Evolutionary conservation across 306 rosid genomes (phyloP).

Genomic region (Vicia sativa): DNA sequence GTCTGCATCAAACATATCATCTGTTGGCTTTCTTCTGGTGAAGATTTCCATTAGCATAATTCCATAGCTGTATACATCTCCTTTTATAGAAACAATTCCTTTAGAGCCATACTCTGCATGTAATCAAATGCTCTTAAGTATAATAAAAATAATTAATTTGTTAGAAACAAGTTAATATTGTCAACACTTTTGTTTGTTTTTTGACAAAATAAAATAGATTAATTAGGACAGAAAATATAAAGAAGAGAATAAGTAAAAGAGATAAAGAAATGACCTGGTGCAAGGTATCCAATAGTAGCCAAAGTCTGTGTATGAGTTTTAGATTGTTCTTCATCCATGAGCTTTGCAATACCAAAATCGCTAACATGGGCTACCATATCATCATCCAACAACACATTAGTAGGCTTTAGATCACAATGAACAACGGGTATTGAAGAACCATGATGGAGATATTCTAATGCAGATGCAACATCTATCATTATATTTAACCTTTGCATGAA

Average conservation of each 20-base stretch:
- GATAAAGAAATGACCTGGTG: slow-evolving; percentile 40
- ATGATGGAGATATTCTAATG: background rate
- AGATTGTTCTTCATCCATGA: slow-evolving; percentile 44
- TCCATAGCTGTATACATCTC: background rate
- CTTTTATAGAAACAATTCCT: background rate
- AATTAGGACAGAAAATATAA: no score
- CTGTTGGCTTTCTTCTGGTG: background rate
- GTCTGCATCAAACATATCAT: background rate
- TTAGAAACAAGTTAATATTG: no score
- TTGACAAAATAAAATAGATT: no score
- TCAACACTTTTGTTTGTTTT: no score
- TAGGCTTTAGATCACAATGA: slow-evolving; percentile 54
- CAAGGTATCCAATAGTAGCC: slow-evolving; percentile 53
- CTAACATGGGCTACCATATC: background rate
- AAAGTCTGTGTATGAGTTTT: slow-evolving; percentile 39
- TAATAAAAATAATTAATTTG: background rate
- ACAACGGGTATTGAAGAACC: slow-evolving; percentile 17
- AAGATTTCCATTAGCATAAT: background rate
- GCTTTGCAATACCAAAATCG: slow-evolving; percentile 34
- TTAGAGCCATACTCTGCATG: background rate
- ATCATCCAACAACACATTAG: slow-evolving; percentile 44
- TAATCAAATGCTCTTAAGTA: slow-evolving; percentile 3
- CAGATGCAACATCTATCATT: slow-evolving; percentile 3
- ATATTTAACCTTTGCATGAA: slow-evolving; percentile 28
- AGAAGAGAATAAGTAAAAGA: background rate